phyloP scores from a whole-genome alignment of 1,284 basidiomycete genomes.

The Naganishia sp. region DNA sequence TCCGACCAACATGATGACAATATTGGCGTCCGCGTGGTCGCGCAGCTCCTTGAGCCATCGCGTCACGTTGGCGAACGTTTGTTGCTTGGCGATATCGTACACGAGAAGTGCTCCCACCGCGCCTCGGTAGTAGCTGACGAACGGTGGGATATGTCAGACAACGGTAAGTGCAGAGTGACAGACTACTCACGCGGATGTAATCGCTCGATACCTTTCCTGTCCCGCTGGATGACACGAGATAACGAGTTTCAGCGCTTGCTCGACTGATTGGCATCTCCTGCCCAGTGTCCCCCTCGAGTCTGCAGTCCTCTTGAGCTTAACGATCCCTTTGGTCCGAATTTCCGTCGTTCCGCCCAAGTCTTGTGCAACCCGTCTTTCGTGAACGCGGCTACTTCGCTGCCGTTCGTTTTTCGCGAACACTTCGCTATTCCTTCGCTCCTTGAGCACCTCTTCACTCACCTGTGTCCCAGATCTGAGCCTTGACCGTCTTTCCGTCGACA shows the following conservation, averaged over 20 bases:
- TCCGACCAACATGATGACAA: conserved; percentile 91
- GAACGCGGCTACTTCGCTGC: too few relatives aligned
- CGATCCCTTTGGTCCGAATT: neutral
- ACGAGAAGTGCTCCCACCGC: conserved; percentile 91
- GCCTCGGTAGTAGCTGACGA: conserved; percentile 87
- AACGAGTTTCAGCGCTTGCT: too few relatives aligned
- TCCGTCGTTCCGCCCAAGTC: too few relatives aligned
- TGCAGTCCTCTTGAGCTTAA: neutral
- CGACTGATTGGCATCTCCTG: neutral
- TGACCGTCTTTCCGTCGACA: conserved; percentile 95
- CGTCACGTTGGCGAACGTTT: conserved; percentile 91
- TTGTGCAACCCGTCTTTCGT: too few relatives aligned
- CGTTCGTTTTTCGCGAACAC: neutral
- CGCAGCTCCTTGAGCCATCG: conserved; percentile 98
- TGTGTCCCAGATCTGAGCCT: conserved; percentile 99
- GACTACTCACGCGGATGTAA: conserved; percentile 83
- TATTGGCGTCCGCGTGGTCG: conserved; percentile 89
- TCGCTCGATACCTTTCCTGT: conserved; percentile 97
- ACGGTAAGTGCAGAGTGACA: neutral
- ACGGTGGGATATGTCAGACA: neutral
- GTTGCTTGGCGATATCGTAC: conserved; percentile 93
- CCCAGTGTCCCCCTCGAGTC: neutral
- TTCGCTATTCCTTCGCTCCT: neutral
- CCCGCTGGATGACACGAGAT: conserved; percentile 64
- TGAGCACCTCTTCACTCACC: conserved; percentile 58